Evolutionary conservation across 2,329 filamentous ascomycete genomes (phyloP).

Genomic region (Nemania sp.): DNA sequence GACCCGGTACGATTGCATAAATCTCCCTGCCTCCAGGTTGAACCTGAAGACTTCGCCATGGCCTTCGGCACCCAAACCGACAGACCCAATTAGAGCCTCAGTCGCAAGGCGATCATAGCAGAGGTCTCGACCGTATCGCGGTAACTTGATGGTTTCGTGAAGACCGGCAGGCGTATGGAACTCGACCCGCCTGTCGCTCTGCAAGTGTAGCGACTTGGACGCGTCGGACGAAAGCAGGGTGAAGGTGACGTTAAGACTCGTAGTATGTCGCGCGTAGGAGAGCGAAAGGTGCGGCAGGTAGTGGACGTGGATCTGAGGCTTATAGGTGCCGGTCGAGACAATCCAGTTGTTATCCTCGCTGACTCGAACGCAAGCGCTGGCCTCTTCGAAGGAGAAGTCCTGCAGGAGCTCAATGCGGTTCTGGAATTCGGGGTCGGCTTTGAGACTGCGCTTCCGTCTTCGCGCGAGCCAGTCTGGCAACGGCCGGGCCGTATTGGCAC

Average conservation of each 20-base stretch:
- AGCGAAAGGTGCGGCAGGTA: conserved; percentile 90
- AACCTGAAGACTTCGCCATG: conserved; percentile 90
- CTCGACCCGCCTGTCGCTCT: conserved; percentile 87
- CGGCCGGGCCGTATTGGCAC: conserved; percentile 81
- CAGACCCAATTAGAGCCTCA: conserved; percentile 84
- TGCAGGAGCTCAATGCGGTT: conserved; percentile 94
- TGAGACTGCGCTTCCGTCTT: conserved; percentile 85
- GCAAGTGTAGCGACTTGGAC: conserved; percentile 90
- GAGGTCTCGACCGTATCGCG: conserved; percentile 75
- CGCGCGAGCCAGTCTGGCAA: conserved; percentile 92
- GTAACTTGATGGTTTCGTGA: conserved; percentile 87
- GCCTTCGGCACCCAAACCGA: conserved; percentile 83
- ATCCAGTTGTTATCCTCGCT: conserved; percentile 97
- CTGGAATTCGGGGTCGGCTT: conserved; percentile 89
- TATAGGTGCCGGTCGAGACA: conserved; percentile 82
- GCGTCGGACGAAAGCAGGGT: conserved; percentile 87
- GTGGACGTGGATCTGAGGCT: conserved; percentile 92
- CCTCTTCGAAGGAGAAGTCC: conserved; percentile 97
- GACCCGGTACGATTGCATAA: conserved; percentile 91
- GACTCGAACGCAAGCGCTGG: conserved; percentile 80
- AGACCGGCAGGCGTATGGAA: conserved; percentile 73
- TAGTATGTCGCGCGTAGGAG: conserved; percentile 88
- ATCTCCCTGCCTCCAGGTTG: conserved; percentile 88
- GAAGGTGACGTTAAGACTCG: conserved; percentile 89
- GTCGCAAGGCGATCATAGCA: conserved; percentile 76